Evolutionary conservation across 2,329 filamentous ascomycete species (phyloP).

Genomic region (Curvularia eragrostidis): DNA sequence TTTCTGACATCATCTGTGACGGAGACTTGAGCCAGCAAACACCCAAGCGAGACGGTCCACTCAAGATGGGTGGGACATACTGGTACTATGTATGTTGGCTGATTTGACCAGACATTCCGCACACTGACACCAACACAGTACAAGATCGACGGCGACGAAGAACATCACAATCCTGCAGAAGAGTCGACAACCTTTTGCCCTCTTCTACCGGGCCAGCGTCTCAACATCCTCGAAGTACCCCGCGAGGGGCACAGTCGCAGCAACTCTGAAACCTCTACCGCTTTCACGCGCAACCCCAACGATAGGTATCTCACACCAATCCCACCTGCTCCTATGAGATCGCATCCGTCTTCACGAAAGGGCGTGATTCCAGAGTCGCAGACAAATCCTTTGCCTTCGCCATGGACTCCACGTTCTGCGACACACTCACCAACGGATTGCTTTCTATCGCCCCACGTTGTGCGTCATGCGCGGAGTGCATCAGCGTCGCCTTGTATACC

Average conservation of each 20-base stretch:
- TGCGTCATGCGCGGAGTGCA: conserved; percentile 40
- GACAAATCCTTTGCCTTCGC: conserved; percentile 27
- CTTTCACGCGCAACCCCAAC: conserved; percentile 77
- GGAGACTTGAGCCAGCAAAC: conserved; percentile 63
- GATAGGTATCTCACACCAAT: conserved; percentile 77
- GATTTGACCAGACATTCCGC: background rate
- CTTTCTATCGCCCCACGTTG: conserved; percentile 32
- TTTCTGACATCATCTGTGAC: conserved; percentile 84
- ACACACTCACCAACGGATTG: conserved; percentile 35
- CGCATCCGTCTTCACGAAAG: conserved; percentile 27
- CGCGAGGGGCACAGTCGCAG: conserved; percentile 68
- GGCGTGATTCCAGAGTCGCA: conserved; percentile 28
- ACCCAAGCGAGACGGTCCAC: conserved; percentile 72
- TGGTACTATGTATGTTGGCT: conserved; percentile 84
- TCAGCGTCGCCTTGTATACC: conserved; percentile 39
- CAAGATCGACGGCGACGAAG: conserved; percentile 79
- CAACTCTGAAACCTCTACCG: conserved; percentile 69
- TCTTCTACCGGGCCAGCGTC: conserved; percentile 82
- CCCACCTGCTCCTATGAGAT: conserved; percentile 52
- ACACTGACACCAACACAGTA: conserved; percentile 68
- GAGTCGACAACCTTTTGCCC: conserved; percentile 82
- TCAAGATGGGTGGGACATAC: conserved; percentile 92
- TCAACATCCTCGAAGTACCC: conserved; percentile 86
- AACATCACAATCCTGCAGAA: conserved; percentile 75
- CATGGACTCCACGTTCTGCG: conserved; percentile 37